Evolutionary conservation across 139 green algal species (phyloP), one percentile per base, ranked within the genome.

Genomic region (Pedinophyceae sp.): DNA sequence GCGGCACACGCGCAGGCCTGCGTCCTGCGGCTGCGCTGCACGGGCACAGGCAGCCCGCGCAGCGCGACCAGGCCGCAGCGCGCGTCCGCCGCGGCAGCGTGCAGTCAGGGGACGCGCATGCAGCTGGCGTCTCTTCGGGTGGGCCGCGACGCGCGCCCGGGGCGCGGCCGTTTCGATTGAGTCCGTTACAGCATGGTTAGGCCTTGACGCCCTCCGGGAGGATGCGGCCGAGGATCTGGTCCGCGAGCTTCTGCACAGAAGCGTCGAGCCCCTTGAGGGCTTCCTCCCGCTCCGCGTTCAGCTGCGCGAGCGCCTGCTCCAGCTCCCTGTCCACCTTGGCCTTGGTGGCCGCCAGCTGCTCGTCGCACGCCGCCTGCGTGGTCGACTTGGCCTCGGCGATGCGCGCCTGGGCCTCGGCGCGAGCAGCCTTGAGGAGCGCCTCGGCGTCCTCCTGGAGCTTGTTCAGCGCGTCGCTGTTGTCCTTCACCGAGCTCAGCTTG

Each of bases 401-500:
- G 24, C 27, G 22, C 18, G 52, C 50, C 34, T 43, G 34, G 24
- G 61, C 70, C 49, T 73, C 59, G 7, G 30, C 30, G 27, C 68
- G 61, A 5, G 69, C 69, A n/a, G 39, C 50, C 30, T 53, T 61
- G 57, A 77, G 49, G 10, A 71, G 28, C 18, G 58, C 39, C 39
- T 65, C 59, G 4, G 69, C 68, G 41, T 79, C 63, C 22, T 57
- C 41, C 58, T 72, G 43, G 19, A 78, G 41, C 41, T 59, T 50
- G 27, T 71, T 52, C 1, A 79, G 45, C 47, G 74, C 71, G 13
- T 18, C 26, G 23, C 57, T 59, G 64, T 79, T 79, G 57, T 71
- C 71, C 41, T 66, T 59, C 10, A 79, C 63, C 4, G 47, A 53
- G 2, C 27, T 43, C 15, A 79, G 48, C 64, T 74, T 69, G 27